phyloP scores from a whole-genome alignment of 164 flowering plant genomes.

The Tetrastigma voinierianum region DNA sequence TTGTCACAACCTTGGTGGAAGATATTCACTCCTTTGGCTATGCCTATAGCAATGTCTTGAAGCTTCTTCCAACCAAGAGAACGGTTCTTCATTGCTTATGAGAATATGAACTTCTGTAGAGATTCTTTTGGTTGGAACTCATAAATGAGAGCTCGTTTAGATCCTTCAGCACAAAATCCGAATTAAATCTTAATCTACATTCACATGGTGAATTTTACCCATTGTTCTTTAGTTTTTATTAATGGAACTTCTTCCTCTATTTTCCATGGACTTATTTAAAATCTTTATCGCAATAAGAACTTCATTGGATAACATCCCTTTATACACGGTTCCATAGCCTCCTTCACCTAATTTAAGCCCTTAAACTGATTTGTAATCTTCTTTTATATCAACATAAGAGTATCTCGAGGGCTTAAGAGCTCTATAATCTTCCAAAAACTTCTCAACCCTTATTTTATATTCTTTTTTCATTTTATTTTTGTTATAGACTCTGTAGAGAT shows the following conservation, averaged over 20 bases:
- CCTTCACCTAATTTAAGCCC: constrained; percentile 5
- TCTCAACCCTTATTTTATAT: neutral
- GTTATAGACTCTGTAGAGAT: no score
- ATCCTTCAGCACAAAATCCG: neutral
- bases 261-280: neutral
- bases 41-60: no score
- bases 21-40: no score
- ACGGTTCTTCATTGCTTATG: neutral
- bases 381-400: neutral
- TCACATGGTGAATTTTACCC: neutral
- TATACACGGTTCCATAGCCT: neutral
- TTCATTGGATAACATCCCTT: no score
- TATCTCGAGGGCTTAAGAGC: no score
- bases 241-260: constrained; percentile 4
- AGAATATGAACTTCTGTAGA: neutral
- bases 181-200: neutral
- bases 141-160: neutral
- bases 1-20: no score
- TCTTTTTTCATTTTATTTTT: neutral
- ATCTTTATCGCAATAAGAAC: constrained; percentile 6
- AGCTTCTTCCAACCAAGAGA: neutral
- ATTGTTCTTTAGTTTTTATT: neutral
- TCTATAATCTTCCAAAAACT: neutral
- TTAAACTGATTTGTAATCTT: neutral
- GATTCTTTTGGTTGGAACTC: constrained; percentile 6